A percentile compares a stretch with the other conserved stretches of the same genome.
phyloP scores from a whole-genome alignment of 176 grass and related monocot species.

The Juncus inflexus region DNA sequence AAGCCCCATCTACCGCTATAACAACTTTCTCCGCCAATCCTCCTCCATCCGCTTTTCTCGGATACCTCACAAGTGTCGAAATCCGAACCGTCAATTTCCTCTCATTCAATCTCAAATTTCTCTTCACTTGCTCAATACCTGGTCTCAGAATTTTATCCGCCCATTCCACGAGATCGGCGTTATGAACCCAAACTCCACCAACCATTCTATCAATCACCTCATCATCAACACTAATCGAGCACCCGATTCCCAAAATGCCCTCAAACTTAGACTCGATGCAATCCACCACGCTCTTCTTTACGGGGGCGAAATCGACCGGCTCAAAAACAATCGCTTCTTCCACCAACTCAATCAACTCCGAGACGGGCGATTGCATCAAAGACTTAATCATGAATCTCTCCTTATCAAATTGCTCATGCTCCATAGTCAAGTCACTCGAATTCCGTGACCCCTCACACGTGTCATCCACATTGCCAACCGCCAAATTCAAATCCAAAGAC shows the following conservation, averaged over 20 bases:
- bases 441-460: constrained; percentile 68
- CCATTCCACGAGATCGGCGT: constrained; percentile 69
- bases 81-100: constrained; percentile 34
- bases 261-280: constrained; percentile 58
- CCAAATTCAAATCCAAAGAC: constrained; percentile 61
- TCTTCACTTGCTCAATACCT: constrained; percentile 59
- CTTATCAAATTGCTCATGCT: constrained; percentile 72
- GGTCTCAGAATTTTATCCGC: constrained; percentile 45
- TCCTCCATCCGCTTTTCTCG: constrained; percentile 29
- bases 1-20: constrained; percentile 42
- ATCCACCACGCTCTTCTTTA: constrained; percentile 50
- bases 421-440: constrained; percentile 78
- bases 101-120: constrained; percentile 36
- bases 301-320: constrained; percentile 55
- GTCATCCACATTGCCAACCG: constrained; percentile 53
- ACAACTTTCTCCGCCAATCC: constrained; percentile 50
- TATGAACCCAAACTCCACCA: constrained; percentile 48
- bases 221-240: constrained; percentile 64
- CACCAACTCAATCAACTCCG: constrained; percentile 50
- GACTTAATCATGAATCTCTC: constrained; percentile 40
- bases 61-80: constrained; percentile 28
- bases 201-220: constrained; percentile 70
- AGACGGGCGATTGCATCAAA: constrained; percentile 38
- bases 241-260: constrained; percentile 34
- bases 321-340: constrained; percentile 69